phyloP scores from a whole-genome alignment of 352 stramenopile genomes.

The Phytopythium mirpurense region DNA sequence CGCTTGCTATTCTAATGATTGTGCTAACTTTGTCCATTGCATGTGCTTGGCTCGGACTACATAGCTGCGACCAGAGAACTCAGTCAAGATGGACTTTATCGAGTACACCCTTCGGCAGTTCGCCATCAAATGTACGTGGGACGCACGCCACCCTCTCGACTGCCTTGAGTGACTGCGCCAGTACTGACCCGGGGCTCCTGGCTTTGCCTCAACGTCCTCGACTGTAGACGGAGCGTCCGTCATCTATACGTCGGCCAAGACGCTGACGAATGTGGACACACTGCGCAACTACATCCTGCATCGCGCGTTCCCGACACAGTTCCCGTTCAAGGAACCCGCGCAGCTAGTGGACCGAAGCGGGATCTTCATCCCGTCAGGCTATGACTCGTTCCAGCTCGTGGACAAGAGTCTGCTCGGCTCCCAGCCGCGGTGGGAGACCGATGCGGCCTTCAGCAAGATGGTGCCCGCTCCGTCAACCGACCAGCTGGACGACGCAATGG shows the following conservation, averaged over 20 bases:
- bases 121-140: conserved; percentile 73
- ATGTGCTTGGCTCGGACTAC: conserved; percentile 12
- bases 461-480: conserved; percentile 40
- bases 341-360: conserved; percentile 65
- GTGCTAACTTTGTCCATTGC: conserved; percentile 2
- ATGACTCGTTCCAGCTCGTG: conserved; percentile 72
- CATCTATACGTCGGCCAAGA: conserved; percentile 82
- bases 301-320: conserved; percentile 55
- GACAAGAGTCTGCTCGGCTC: conserved; percentile 74
- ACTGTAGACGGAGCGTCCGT: conserved; percentile 66
- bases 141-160: too few species aligned
- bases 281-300: conserved; percentile 77
- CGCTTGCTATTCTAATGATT: too few species aligned
- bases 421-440: conserved; percentile 64
- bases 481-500: conserved; percentile 26
- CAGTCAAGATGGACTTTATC: conserved; percentile 83
- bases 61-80: conserved; percentile 73
- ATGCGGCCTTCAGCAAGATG: conserved; percentile 82
- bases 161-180: too few species aligned
- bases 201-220: neutral
- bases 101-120: conserved; percentile 77
- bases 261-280: conserved; percentile 60
- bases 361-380: conserved; percentile 75
- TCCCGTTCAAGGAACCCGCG: conserved; percentile 63
- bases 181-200: conserved; percentile 13